Conservation (phyloP, 2,329 filamentous ascomycete species). For the Diatrype stigma region DNA sequence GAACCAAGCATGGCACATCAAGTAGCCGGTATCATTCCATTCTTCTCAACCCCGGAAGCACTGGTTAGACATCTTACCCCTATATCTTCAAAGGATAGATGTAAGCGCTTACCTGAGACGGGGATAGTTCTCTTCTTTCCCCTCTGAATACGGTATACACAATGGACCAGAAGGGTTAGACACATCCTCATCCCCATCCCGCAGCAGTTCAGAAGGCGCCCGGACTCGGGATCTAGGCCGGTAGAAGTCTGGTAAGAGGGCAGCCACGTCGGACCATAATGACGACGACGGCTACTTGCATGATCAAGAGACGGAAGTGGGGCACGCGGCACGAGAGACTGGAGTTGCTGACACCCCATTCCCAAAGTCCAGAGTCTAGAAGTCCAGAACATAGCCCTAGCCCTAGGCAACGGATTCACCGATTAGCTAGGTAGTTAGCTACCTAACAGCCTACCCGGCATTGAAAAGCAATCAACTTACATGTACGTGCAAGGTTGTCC, state of each 20-base stretch:
- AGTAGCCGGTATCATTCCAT: neutral
- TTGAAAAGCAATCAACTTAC: neutral
- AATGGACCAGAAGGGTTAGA: neutral
- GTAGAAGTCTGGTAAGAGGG: neutral
- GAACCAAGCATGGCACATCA: too few species aligned
- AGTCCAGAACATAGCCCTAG: neutral
- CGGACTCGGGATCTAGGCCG: neutral
- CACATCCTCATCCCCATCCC: neutral
- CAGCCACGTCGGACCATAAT: neutral
- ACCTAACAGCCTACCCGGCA: too few species aligned
- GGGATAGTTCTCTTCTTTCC: neutral
- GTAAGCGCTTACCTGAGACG: neutral
- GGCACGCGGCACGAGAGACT: neutral
- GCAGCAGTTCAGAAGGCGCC: neutral
- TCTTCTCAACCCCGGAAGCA: neutral
- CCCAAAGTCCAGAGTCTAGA: neutral
- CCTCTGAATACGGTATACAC: too few species aligned
- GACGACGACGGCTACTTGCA: neutral
- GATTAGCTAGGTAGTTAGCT: too few species aligned
- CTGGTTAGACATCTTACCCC: neutral
- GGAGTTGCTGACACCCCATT: neutral
- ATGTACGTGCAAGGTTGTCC: neutral
- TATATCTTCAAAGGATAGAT: neutral
- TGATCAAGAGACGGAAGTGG: neutral
- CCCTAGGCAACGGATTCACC: neutral